Evolutionary conservation across 2,329 filamentous ascomycete genomes (phyloP), one percentile per base, ranked within the genome.

Genomic region (Sporothrix mexicana): DNA sequence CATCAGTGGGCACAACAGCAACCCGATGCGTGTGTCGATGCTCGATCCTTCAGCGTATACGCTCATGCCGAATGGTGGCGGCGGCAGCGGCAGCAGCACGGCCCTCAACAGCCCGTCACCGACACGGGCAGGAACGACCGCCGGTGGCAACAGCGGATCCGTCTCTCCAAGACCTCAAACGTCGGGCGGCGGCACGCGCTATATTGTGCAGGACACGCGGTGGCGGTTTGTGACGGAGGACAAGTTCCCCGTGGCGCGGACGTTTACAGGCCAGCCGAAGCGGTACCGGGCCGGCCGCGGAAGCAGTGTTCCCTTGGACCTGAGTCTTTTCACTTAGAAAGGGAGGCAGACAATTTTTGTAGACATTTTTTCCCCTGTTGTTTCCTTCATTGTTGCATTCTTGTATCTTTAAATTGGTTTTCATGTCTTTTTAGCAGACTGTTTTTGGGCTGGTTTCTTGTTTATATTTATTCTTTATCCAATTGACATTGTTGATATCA

Each of bases 291-390:
- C 96, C 49, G 96, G 96, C 9, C 88, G 95, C 79, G 95, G 94
- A 45, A 98, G 94, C 83, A 98, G 93, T 84, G 95, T 98, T 77
- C 96, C 96, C 43, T 84, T 98, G 77, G 93, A 98, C 84, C 82
- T 99, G 79, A 89, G 85, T 76, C 85, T 70, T 45, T 67, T 76
- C 12, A 47, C 53, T 17, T 74, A 66, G 20, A 9, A 20, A 13
- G 12, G 62, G 13, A 20, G 6, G 51, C 7, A 23, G 49, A 20
- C 23, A 12, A 7, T 45, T 30, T 45, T 17, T 0, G n/a, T 36
- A 23, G 49, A 20, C 23, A 12, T 15, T 45, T 30, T 45, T 17
- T 0, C 20, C 1, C 3, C 17, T 71, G 1, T 66, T 2, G 53
- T 53, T 8, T 15, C 23, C 30, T 72, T 10, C 30, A 10, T 49